phyloP scores from a whole-genome alignment of 441 rosid genomes.

The Jatropha podagrica region DNA sequence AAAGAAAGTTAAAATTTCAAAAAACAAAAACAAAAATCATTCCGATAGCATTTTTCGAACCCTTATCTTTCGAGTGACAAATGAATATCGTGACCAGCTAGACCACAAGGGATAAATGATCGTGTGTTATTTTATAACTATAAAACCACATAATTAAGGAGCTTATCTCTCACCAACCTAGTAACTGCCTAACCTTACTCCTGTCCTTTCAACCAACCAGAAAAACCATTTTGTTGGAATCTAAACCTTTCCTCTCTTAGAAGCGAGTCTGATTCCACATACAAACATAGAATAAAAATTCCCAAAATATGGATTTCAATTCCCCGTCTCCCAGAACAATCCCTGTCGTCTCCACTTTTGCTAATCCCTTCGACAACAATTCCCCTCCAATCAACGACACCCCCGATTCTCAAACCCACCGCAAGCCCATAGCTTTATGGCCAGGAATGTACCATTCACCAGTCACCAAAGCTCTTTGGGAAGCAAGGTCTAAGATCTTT shows the following conservation, averaged over 20 bases:
- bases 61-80: slow-evolving; percentile 91
- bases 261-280: not conserved
- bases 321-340: slow-evolving; percentile 43
- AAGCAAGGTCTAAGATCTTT: slow-evolving; percentile 67
- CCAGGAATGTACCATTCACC: slow-evolving; percentile 92
- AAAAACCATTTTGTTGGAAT: too few relatives aligned
- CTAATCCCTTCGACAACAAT: slow-evolving; percentile 47
- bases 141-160: not conserved
- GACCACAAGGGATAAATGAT: slow-evolving; percentile 1
- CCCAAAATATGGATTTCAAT: slow-evolving; percentile 36
- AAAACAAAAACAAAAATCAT: not conserved
- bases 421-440: slow-evolving; percentile 80
- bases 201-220: too few relatives aligned
- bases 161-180: not conserved
- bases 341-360: slow-evolving; percentile 63
- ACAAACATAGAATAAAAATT: not conserved
- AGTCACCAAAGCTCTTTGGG: slow-evolving; percentile 78
- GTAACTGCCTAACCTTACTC: not conserved
- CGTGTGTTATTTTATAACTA: too few relatives aligned
- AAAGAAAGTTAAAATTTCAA: not conserved
- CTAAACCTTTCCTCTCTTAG: not conserved
- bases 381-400: slow-evolving; percentile 21
- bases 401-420: slow-evolving; percentile 29
- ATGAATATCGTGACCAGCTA: slow-evolving; percentile 17
- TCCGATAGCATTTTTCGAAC: too few relatives aligned